Evolutionary conservation across 1,284 basidiomycete species (phyloP).

Genomic region (Chiua sp.): DNA sequence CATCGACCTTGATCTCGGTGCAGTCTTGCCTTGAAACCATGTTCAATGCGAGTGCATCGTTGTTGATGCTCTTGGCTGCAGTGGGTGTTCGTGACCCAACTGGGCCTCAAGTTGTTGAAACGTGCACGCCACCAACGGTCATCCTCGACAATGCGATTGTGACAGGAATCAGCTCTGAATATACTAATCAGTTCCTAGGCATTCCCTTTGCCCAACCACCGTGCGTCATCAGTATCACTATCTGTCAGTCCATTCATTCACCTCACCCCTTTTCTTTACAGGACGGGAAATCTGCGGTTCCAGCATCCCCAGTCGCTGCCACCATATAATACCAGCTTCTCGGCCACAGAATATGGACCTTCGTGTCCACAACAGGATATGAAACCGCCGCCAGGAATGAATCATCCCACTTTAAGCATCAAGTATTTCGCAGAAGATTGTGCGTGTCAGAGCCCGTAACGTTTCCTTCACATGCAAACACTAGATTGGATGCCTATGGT

Average conservation of each 20-base stretch:
- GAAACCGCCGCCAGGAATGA: background rate
- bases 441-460: conserved; percentile 13
- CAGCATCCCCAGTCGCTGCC: conserved; percentile 38
- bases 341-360: conserved; percentile 36
- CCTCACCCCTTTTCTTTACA: conserved; percentile 2
- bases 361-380: conserved; percentile 44
- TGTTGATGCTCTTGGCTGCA: background rate
- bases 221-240: conserved; percentile 24
- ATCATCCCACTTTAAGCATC: conserved; percentile 6
- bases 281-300: conserved; percentile 38
- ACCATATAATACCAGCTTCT: conserved; percentile 37
- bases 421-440: conserved; percentile 30
- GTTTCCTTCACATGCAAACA: background rate
- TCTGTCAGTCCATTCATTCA: background rate
- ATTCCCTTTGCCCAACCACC: conserved; percentile 47
- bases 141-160: conserved; percentile 35
- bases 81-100: background rate
- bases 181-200: conserved; percentile 36
- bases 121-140: conserved; percentile 21
- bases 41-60: background rate
- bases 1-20: background rate
- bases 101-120: background rate
- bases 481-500: background rate
- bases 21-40: background rate
- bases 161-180: conserved; percentile 22